Percentiles rank a stretch among this genome's conserved stretches.
Conservation (phyloP, 1,284 basidiomycete species). For the Malassezia nana region DNA sequence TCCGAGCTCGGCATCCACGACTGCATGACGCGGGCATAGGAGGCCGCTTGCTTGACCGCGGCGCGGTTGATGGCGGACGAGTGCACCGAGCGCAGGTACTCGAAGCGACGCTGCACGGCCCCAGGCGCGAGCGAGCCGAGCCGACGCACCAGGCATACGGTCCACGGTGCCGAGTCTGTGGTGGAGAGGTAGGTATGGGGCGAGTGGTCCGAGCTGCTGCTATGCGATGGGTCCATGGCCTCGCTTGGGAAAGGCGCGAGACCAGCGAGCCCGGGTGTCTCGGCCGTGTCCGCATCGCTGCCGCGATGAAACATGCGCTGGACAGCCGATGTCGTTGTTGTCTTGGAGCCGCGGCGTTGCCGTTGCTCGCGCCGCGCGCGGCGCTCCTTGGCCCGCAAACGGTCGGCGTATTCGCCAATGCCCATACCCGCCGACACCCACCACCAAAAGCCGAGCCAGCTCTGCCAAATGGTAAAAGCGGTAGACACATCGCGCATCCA, state of each 20-base stretch:
- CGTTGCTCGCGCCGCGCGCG: background rate
- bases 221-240: background rate
- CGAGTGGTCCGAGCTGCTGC: background rate
- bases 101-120: background rate
- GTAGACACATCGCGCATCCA: conserved; percentile 44
- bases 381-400: conserved; percentile 18
- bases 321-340: background rate
- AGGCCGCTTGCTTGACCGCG: background rate
- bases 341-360: background rate
- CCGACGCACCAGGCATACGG: background rate
- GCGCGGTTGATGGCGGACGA: background rate
- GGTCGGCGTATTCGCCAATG: conserved; percentile 47
- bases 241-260: too few species aligned
- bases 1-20: background rate
- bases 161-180: conserved; percentile 3
- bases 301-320: background rate
- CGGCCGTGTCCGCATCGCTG: background rate
- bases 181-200: background rate
- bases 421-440: conserved; percentile 48
- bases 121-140: conserved; percentile 1
- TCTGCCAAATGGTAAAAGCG: conserved; percentile 46
- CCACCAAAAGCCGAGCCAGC: conserved; percentile 49
- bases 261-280: background rate
- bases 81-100: conserved; percentile 4
- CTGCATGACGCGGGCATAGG: conserved; percentile 2